Percentiles rank a stretch among this genome's conserved stretches.
Conservation (phyloP, 768 basidiomycete species). For the Galerina marginata region DNA sequence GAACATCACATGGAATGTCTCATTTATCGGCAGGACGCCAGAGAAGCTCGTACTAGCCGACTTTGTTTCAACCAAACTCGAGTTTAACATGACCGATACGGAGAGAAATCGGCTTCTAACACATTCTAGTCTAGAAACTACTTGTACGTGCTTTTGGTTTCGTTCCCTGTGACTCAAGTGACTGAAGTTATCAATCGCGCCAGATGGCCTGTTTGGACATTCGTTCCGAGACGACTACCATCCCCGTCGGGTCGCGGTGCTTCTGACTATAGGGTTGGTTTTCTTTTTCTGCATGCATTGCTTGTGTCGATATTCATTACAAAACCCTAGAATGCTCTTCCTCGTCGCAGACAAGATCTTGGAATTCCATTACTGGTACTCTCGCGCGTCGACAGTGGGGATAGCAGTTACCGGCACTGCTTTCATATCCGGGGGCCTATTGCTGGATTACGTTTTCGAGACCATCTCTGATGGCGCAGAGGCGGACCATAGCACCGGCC, state of each 20-base stretch:
- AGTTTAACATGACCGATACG: conserved; percentile 23
- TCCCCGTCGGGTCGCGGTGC: conserved; percentile 28
- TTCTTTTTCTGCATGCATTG: not conserved
- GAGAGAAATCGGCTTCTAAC: conserved; percentile 19
- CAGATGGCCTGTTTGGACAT: conserved; percentile 4
- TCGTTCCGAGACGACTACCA: conserved; percentile 29
- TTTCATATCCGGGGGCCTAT: conserved; percentile 21
- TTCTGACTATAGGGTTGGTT: conserved; percentile 21
- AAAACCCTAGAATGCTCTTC: conserved; percentile 17
- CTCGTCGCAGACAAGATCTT: conserved; percentile 15
- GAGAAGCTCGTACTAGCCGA: conserved; percentile 24
- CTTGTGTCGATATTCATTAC: not conserved
- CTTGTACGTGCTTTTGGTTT: conserved; percentile 21
- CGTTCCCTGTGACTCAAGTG: not conserved
- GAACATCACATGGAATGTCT: conserved; percentile 38
- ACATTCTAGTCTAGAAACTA: conserved; percentile 29
- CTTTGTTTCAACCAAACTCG: not conserved
- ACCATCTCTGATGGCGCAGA: not conserved
- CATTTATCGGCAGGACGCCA: conserved; percentile 31
- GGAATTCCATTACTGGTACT: conserved; percentile 39
- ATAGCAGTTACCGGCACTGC: conserved; percentile 31
- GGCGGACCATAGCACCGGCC: not conserved
- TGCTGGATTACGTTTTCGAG: conserved; percentile 9
- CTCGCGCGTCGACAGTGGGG: conserved; percentile 35
- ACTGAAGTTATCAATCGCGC: not conserved